phyloP scores from a whole-genome alignment of 2,329 filamentous ascomycete genomes.

The Paecilomyces variotii region DNA sequence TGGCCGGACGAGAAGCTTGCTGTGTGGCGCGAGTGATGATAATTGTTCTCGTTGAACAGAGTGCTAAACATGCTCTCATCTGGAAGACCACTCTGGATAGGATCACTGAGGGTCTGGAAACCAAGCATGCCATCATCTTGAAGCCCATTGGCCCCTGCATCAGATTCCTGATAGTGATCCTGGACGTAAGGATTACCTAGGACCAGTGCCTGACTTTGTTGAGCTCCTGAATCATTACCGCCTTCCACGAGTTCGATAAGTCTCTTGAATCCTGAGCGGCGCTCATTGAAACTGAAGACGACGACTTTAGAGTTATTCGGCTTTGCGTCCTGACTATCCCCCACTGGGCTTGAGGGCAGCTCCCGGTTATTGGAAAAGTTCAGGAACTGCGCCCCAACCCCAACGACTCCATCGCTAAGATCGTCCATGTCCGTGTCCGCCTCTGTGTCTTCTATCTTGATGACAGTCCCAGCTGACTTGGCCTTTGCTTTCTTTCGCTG shows the following conservation, averaged over 20 bases:
- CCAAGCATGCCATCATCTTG: background rate
- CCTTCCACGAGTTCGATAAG: background rate
- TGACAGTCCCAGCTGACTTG: slow-evolving; percentile 2
- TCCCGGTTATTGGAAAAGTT: background rate
- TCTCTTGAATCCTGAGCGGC: background rate
- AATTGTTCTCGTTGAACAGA: background rate
- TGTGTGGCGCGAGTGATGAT: background rate
- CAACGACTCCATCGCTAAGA: background rate
- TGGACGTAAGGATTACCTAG: background rate
- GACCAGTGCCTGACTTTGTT: background rate
- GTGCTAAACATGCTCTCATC: background rate
- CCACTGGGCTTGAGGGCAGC: background rate
- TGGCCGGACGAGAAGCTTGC: background rate
- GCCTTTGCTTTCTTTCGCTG: slow-evolving; percentile 8
- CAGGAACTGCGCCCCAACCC: background rate
- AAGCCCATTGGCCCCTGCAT: background rate
- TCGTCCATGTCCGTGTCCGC: slow-evolving; percentile 3
- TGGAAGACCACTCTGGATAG: background rate
- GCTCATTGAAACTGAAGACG: background rate
- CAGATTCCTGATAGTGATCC: background rate
- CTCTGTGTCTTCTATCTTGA: slow-evolving; percentile 2
- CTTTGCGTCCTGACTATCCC: background rate
- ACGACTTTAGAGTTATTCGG: background rate
- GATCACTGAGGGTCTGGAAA: background rate
- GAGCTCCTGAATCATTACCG: background rate